Evolutionary conservation across 306 rosid genomes (phyloP).

Genomic region (Myrica gale): DNA sequence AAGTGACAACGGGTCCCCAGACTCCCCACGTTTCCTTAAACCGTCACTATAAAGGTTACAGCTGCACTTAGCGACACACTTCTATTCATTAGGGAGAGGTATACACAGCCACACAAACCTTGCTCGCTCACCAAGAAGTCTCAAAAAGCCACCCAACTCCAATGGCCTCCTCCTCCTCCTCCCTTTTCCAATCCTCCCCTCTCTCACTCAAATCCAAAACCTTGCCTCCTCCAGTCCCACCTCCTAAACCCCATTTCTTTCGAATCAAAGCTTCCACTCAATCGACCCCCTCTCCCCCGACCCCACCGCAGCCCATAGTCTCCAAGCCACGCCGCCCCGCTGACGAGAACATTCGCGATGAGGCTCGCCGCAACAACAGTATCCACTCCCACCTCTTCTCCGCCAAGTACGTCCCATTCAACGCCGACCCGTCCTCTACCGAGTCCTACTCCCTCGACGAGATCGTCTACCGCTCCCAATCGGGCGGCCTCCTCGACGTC

Average conservation of each 20-base stretch:
- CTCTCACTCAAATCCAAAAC: slow-evolving; percentile 28
- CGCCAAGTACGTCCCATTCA: slow-evolving; percentile 77
- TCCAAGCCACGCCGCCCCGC: slow-evolving; percentile 49
- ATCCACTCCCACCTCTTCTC: slow-evolving; percentile 52
- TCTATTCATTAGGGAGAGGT: no score
- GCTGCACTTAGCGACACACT: no score
- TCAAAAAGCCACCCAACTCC: not conserved
- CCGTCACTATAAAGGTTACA: no score
- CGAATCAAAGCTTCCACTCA: not conserved
- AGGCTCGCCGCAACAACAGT: slow-evolving; percentile 64
- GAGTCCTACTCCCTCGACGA: slow-evolving; percentile 86
- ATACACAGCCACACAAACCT: not conserved
- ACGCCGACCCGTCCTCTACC: slow-evolving; percentile 41
- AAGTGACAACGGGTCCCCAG: no score
- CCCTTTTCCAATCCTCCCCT: slow-evolving; percentile 36
- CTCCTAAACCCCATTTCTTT: slow-evolving; percentile 23
- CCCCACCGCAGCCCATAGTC: slow-evolving; percentile 28
- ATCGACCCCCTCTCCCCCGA: slow-evolving; percentile 30
- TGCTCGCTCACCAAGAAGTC: not conserved
- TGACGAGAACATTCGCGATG: slow-evolving; percentile 73
- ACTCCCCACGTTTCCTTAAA: no score
- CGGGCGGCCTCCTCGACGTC: slow-evolving; percentile 77
- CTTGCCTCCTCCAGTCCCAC: slow-evolving; percentile 6
- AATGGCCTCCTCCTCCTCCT: slow-evolving; percentile 43
- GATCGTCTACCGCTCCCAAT: slow-evolving; percentile 72